Conservation (phyloP, 345 rosid species). For the Ceriops zippeliana region DNA sequence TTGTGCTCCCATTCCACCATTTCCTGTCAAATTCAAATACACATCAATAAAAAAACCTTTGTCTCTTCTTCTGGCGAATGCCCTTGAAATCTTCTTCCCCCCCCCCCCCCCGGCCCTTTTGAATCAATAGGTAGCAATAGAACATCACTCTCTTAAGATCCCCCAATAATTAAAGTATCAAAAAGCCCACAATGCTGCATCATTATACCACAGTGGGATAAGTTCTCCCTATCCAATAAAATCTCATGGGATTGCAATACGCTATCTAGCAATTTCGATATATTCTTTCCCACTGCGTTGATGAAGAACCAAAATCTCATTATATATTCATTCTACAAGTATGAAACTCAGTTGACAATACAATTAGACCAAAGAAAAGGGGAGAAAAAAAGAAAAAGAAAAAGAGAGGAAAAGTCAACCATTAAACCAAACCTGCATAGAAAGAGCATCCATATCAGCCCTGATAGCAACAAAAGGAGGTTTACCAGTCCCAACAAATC, state of each 20-base stretch:
- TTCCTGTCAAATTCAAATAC: conserved; percentile 43
- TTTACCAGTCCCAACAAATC: conserved; percentile 67
- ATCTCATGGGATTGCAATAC: not conserved
- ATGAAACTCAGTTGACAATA: conserved; percentile 1
- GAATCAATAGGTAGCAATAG: not conserved
- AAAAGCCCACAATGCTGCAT: not conserved
- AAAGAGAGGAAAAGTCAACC: not conserved
- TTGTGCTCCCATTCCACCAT: conserved; percentile 89
- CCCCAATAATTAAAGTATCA: not conserved
- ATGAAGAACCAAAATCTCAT: not conserved
- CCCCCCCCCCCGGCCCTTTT: too few relatives aligned
- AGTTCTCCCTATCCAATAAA: not conserved
- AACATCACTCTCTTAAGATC: not conserved
- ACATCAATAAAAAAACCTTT: not conserved
- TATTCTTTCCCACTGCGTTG: not conserved
- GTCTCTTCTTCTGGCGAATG: not conserved
- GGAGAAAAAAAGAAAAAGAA: not conserved
- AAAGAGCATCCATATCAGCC: conserved; percentile 96
- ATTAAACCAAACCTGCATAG: conserved; percentile 59
- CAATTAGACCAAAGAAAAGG: not conserved
- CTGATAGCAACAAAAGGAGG: conserved; percentile 89
- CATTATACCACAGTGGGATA: not conserved
- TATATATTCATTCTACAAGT: not conserved
- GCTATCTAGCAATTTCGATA: not conserved
- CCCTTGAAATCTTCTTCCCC: too few relatives aligned